Evolutionary conservation across 2,329 filamentous ascomycete species (phyloP), one percentile per base, ranked within the genome.

Genomic region (Byssothecium circinans): DNA sequence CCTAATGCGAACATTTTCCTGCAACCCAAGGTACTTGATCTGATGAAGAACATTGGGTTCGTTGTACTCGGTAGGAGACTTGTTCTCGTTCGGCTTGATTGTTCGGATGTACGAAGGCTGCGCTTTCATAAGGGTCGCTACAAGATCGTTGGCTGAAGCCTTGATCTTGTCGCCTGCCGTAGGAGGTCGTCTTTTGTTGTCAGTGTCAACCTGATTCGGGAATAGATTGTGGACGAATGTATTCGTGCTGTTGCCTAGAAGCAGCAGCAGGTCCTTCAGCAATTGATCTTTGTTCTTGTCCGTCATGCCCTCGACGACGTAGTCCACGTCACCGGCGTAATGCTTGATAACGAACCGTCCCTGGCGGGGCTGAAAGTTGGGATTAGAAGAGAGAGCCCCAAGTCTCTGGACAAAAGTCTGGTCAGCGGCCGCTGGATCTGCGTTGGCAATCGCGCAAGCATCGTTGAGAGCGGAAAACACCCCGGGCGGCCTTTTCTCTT

Each of bases 211-310:
- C 68, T 96, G 84, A 56, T 96, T 76, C 18, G 94, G 94, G 80
- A 99, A 99, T 0, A 99, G 70, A 0, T 83, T 85, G 65, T 95
- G 92, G 8, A 97, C 78, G 61, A 97, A 99, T 15, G 77, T 74
- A 73, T 97, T 97, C 48, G 84, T 81, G 65, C 91, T 96, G 57
- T 84, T 83, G 52, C 87, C 86, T 64, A 96, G 88, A 30, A 99
- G 79, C 65, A 89, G 92, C 42, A 97, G 81, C 34, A 99, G 78
- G 60, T 96, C 94, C 77, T 99, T 99, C 49, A 97, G 78, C 36
- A 99, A 79, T 72, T 95, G 90, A 67, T 99, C 94, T 79, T 97
- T 99, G 79, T 97, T 99, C 81, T 99, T 99, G 72, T 99, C 94
- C 1, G 94, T 99, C 78, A 99, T 99, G 50, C 94, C 94, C 47